Conservation (phyloP, 2,329 filamentous ascomycete genomes). For the Rhytidhysteron rufulum region DNA sequence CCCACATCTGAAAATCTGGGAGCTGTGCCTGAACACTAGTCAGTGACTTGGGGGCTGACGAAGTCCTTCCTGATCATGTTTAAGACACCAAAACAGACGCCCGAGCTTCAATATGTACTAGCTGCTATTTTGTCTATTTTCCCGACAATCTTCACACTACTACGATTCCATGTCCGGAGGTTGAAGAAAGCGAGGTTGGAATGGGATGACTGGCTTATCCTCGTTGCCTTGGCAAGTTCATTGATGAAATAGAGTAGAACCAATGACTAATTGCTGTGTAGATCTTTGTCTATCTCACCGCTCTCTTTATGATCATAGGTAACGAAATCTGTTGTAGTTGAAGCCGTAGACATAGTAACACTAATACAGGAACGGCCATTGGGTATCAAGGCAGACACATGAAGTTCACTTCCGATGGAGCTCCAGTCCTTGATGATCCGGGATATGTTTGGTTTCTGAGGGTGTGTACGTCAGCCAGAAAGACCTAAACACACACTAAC, state of each 20-base stretch:
- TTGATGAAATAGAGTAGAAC: not conserved
- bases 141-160: not conserved
- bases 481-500: not conserved
- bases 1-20: no score
- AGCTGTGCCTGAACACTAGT: no score
- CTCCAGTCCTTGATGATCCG: not conserved
- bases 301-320: not conserved
- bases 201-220: not conserved
- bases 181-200: not conserved
- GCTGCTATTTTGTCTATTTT: not conserved
- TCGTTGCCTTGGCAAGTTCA: not conserved
- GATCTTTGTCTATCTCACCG: not conserved
- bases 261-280: not conserved
- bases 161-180: not conserved
- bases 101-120: no score
- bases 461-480: not conserved
- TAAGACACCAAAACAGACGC: no score
- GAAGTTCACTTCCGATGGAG: not conserved
- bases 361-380: not conserved
- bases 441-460: not conserved
- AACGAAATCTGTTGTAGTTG: not conserved
- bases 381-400: not conserved
- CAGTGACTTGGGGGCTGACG: no score
- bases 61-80: no score
- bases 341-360: not conserved